phyloP scores from a whole-genome alignment of 495 filamentous ascomycete genomes.

The Penicillium paradoxum region DNA sequence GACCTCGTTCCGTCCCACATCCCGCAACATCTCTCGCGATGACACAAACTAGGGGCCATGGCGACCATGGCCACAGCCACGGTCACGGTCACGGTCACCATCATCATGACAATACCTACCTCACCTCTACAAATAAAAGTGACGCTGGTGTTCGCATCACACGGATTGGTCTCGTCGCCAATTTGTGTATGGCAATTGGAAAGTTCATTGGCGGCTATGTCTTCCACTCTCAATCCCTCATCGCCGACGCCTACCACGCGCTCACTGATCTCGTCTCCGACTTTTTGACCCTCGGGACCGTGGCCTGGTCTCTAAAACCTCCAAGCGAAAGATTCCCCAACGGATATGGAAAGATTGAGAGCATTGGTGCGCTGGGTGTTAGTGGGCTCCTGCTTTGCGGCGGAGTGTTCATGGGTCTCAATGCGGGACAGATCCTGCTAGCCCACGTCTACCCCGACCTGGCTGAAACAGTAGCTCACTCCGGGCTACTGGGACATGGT shows the following conservation, averaged over 20 bases:
- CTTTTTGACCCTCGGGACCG: conserved; percentile 85
- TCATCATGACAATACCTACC: conserved; percentile 82
- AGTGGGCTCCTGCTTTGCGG: conserved; percentile 83
- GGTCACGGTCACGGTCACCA: conserved; percentile 54
- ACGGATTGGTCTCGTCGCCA: conserved; percentile 83
- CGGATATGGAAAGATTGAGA: conserved; percentile 97
- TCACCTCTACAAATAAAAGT: conserved; percentile 80
- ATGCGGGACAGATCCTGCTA: conserved; percentile 67
- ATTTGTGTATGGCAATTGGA: conserved; percentile 86
- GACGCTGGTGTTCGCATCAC: conserved; percentile 96
- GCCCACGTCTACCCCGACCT: conserved; percentile 75
- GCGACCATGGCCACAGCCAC: conserved; percentile 28
- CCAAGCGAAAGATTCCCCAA: conserved; percentile 77
- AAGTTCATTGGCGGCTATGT: conserved; percentile 89
- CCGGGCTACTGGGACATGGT: conserved; percentile 42
- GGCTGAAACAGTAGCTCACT: conserved; percentile 57
- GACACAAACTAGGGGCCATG: conserved; percentile 37
- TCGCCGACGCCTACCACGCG: conserved; percentile 93
- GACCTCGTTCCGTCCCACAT: conserved; percentile 17
- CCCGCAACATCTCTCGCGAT: conserved; percentile 25
- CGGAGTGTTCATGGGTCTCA: conserved; percentile 84
- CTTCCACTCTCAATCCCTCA: conserved; percentile 89
- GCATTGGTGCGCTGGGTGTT: conserved; percentile 86
- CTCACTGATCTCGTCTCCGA: conserved; percentile 93
- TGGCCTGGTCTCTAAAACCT: conserved; percentile 81